Evolutionary conservation across 169 alveolate species (phyloP).

Genomic region (Blepharisma undulans): DNA sequence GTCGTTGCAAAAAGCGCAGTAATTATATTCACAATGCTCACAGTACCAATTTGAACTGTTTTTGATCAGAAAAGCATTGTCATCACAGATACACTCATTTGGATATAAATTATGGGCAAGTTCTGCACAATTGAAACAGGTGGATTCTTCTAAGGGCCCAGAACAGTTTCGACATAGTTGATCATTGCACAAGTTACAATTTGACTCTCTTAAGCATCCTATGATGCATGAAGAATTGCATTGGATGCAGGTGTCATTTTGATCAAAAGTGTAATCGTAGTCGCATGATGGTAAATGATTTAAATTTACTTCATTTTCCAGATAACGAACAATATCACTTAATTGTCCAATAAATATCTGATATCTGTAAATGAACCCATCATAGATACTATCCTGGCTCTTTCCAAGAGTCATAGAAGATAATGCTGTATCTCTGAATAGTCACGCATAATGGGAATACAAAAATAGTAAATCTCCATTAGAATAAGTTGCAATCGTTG

Average conservation of each 20-base stretch:
- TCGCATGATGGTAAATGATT: not conserved
- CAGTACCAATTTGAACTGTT: not conserved
- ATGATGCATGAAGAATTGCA: not conserved
- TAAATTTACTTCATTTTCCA: not conserved
- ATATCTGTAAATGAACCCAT: not conserved
- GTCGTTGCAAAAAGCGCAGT: not conserved
- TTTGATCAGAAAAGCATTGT: not conserved
- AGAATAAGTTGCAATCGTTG: not conserved
- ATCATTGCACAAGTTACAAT: not conserved
- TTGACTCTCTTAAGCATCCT: not conserved
- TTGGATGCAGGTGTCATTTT: not conserved
- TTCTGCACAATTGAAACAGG: not conserved
- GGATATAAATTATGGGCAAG: not conserved
- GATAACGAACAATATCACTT: not conserved
- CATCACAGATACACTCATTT: not conserved
- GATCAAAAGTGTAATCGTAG: not conserved
- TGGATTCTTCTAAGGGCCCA: not conserved
- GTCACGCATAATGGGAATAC: not conserved
- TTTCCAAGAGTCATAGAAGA: not conserved
- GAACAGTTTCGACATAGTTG: not conserved
- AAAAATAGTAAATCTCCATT: not conserved
- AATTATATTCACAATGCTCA: not conserved
- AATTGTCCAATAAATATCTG: not conserved
- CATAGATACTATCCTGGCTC: not conserved
- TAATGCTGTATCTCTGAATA: not conserved